A percentile compares a stretch with the other conserved stretches of the same genome.
phyloP scores from a whole-genome alignment of 768 basidiomycete genomes.

The Mycena vitilis region DNA sequence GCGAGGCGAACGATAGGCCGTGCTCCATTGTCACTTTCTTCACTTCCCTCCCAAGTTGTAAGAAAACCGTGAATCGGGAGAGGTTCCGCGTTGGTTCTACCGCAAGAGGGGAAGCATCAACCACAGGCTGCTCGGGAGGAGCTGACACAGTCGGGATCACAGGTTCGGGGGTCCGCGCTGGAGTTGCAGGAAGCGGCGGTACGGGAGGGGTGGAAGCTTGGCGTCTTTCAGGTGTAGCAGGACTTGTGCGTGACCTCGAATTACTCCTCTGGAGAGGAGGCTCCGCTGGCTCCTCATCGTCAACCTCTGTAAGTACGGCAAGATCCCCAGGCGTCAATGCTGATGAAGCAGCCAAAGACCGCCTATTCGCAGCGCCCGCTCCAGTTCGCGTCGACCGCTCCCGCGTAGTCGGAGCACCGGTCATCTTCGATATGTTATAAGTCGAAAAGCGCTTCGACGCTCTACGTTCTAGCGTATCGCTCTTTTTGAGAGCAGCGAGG shows the following conservation, averaged over 20 bases:
- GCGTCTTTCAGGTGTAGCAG: constrained; percentile 52
- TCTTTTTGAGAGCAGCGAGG: constrained; percentile 88
- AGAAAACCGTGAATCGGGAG: constrained; percentile 77
- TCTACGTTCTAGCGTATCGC: constrained; percentile 87
- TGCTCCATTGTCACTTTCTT: constrained; percentile 85
- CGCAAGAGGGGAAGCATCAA: constrained; percentile 29
- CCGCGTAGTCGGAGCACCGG: constrained; percentile 62
- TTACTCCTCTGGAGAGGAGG: constrained; percentile 42
- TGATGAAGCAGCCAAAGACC: constrained; percentile 73
- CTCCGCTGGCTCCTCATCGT: constrained; percentile 62
- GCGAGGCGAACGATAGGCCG: constrained; percentile 74
- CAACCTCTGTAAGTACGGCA: constrained; percentile 79
- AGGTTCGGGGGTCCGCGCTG: constrained; percentile 55
- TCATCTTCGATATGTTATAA: constrained; percentile 96
- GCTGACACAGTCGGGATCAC: constrained; percentile 26
- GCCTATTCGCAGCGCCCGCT: constrained; percentile 64
- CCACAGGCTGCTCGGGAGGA: constrained; percentile 21
- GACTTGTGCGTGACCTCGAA: constrained; percentile 44
- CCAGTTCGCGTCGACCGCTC: constrained; percentile 59
- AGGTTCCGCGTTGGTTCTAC: constrained; percentile 39
- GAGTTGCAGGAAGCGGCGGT: constrained; percentile 62
- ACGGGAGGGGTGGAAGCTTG: constrained; percentile 50
- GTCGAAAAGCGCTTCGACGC: constrained; percentile 97
- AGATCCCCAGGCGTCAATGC: constrained; percentile 78
- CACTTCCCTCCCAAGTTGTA: constrained; percentile 91